These are phyloP conservation scores for Talaromyces ruber DNA, from an alignment of 495 filamentous ascomycete species.

Conservation along the genomic window DNA sequence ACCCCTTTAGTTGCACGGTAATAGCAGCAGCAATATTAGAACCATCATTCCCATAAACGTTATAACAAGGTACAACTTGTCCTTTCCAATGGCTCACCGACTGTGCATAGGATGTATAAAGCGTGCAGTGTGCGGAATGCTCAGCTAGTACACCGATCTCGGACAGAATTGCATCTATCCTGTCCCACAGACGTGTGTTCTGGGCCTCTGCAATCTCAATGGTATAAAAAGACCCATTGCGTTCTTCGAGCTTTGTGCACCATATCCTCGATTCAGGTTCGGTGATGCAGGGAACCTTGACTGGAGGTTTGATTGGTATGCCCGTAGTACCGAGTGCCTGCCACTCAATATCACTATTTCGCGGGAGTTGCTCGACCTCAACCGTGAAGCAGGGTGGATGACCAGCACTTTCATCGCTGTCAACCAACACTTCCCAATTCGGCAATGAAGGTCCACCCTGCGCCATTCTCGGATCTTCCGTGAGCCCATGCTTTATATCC, in stretches of 20 bases:
- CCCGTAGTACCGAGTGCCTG: slow-evolving; percentile 40
- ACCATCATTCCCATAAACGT: slow-evolving; percentile 36
- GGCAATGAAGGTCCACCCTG: slow-evolving; percentile 15
- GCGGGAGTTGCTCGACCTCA: slow-evolving; percentile 63
- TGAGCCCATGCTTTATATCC: slow-evolving; percentile 54
- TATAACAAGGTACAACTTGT: slow-evolving; percentile 39
- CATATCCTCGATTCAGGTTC: slow-evolving; percentile 8
- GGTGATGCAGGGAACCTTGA: background rate
- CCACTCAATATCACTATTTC: slow-evolving; percentile 67
- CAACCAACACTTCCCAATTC: slow-evolving; percentile 18
- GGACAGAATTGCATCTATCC: background rate
- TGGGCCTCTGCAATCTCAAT: slow-evolving; percentile 20
- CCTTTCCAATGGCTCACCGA: slow-evolving; percentile 18
- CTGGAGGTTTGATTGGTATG: slow-evolving; percentile 13
- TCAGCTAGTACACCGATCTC: background rate
- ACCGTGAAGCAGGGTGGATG: slow-evolving; percentile 62
- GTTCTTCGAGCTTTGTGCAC: slow-evolving; percentile 16
- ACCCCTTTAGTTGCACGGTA: slow-evolving; percentile 21
- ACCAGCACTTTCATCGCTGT: slow-evolving; percentile 7
- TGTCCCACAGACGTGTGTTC: background rate
- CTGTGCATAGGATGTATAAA: slow-evolving; percentile 26
- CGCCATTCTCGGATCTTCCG: slow-evolving; percentile 8
- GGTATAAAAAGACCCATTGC: slow-evolving; percentile 16
- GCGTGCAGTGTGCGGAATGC: slow-evolving; percentile 14
- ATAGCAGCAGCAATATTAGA: slow-evolving; percentile 27